These are phyloP conservation scores for Flueggea neowawraea DNA, from an alignment of 441 rosid genomes.

Conservation along the genomic window DNA sequence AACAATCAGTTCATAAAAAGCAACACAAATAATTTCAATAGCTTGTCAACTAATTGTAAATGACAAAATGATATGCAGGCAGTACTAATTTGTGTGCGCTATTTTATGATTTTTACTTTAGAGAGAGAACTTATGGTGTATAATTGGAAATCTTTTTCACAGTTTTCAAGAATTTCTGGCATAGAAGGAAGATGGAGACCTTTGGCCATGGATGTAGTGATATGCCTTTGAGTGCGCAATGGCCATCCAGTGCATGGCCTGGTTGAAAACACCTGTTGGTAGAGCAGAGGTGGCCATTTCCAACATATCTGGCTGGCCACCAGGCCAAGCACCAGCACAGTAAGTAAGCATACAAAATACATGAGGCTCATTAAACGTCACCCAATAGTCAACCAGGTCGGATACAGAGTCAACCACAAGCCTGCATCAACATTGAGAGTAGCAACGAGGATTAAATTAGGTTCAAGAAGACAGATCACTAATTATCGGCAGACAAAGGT, in stretches of 20 bases:
- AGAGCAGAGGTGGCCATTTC: slow-evolving; percentile 89
- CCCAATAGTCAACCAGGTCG: slow-evolving; percentile 84
- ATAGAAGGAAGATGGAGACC: slow-evolving; percentile 37
- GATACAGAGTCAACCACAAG: no score
- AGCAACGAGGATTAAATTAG: no score
- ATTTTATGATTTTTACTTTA: not conserved
- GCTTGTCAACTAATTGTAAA: no score
- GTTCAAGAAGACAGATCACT: no score
- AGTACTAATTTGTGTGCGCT: not conserved
- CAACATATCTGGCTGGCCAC: slow-evolving; percentile 89
- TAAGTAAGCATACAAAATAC: slow-evolving; percentile 91
- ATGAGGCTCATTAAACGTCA: slow-evolving; percentile 94
- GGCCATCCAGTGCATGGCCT: slow-evolving; percentile 87
- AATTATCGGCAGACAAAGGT: no score
- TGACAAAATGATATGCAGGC: not conserved
- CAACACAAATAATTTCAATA: not conserved
- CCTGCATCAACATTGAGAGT: slow-evolving; percentile 35
- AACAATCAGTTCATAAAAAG: slow-evolving; percentile 1
- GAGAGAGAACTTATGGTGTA: not conserved
- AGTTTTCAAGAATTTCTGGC: not conserved
- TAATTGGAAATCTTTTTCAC: not conserved
- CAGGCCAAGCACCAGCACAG: slow-evolving; percentile 98
- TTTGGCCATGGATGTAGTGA: slow-evolving; percentile 69
- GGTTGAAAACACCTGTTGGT: slow-evolving; percentile 86
- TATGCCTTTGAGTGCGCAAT: slow-evolving; percentile 84